Base-by-base conservation (phyloP, 192 early-diverging fungal species). In the Podila epicladia region DNA sequence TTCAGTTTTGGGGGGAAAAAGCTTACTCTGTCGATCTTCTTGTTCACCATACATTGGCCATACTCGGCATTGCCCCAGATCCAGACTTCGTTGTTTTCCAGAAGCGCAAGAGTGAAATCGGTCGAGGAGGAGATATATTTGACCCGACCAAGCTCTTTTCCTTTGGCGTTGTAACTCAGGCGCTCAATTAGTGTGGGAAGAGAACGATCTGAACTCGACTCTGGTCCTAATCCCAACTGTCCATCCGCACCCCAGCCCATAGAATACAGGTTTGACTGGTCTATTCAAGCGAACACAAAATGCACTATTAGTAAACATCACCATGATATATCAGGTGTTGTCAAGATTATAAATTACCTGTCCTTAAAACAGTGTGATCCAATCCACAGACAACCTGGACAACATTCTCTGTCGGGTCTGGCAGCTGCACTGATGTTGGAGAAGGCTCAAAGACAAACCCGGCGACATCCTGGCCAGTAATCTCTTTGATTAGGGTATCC, bases 161-260 rank as follows among this genome's bases (percentile, higher is more conserved):
- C 74, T 9, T 31, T 35, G 2, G 66, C 69, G 8, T 73, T 80
- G 65, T 57, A 73, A 22, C 83, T 84, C 49, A 90, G 67, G 4
- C 77, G 75, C 26, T 84, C 67, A 9, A 92, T 84, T 28, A 71
- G 29, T 28, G 85, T 84, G 24, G 92, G 92, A 6, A 62, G 48
- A 12, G 67, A 61, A 26, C 75, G 74, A 50, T 87, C 86, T 6
- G 67, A 69, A 28, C 82, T 84, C 7, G 80, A 84, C 5, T 73
- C 71, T 12, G 74, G 69, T 2, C 91, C 91, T 22, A 89, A 71
- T 17, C 92, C 92, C 33, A 93, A 75, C 82, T 93, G 92, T 9
- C 92, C 92, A 67, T 93, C 92, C n/a, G 91, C 86, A 19, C 91
- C 89, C 92, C 92, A 93, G 38, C 92, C 92, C 91, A 93, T 92